Conservation (phyloP, 176 grass and related monocot species). For the Elaeis guineensis region DNA sequence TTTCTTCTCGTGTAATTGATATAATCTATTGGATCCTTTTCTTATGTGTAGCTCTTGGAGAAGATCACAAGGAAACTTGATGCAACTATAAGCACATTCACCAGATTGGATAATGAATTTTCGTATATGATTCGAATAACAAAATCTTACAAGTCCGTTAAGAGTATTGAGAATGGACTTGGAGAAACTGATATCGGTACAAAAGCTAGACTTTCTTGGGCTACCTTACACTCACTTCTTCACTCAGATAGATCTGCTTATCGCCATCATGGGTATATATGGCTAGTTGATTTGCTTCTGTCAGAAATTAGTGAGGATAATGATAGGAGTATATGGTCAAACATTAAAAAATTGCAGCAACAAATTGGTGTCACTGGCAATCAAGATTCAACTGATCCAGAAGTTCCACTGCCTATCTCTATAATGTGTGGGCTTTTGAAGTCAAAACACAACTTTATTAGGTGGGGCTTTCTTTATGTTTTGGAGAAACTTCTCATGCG, state of each 20-base stretch:
- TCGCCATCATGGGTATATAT: constrained; percentile 98
- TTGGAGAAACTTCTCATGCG: constrained; percentile 92
- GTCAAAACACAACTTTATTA: constrained; percentile 92
- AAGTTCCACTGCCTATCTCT: constrained; percentile 81
- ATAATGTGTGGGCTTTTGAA: constrained; percentile 87
- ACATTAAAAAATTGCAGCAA: constrained; percentile 70
- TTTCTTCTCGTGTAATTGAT: background rate
- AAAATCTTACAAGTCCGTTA: constrained; percentile 60
- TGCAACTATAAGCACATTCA: constrained; percentile 62
- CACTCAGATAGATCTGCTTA: constrained; percentile 74
- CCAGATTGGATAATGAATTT: constrained; percentile 78
- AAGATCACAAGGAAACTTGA: constrained; percentile 80
- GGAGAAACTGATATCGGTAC: constrained; percentile 43
- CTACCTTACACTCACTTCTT: constrained; percentile 81
- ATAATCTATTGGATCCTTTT: constrained; percentile 24
- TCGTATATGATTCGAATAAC: constrained; percentile 83
- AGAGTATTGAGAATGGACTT: constrained; percentile 66
- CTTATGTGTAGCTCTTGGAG: constrained; percentile 61
- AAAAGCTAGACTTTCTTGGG: constrained; percentile 74
- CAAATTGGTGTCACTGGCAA: constrained; percentile 78
- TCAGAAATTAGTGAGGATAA: constrained; percentile 79
- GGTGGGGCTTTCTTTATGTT: constrained; percentile 90
- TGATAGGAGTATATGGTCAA: constrained; percentile 64
- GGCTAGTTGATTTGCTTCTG: constrained; percentile 90
- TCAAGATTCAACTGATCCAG: constrained; percentile 57